Percentiles rank a stretch among this genome's conserved stretches.
phyloP scores from a whole-genome alignment of 768 basidiomycete genomes.

The Suillus fuscotomentosus region DNA sequence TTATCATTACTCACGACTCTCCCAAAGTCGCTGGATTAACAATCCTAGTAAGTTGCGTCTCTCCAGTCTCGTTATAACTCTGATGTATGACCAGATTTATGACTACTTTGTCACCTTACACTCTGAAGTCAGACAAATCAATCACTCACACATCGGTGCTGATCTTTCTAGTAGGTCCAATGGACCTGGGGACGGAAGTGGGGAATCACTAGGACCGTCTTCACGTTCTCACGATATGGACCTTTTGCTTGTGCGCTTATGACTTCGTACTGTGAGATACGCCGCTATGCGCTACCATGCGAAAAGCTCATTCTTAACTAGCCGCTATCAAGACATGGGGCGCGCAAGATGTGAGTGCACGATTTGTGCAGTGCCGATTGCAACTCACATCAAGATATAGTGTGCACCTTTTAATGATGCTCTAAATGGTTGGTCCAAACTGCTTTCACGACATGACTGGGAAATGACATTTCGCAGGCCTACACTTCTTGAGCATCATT shows the following conservation, averaged over 20 bases:
- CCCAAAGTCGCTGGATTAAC: neutral
- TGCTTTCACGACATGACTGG: neutral
- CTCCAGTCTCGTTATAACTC: neutral
- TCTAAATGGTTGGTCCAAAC: neutral
- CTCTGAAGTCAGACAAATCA: neutral
- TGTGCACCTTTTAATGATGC: neutral
- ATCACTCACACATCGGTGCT: neutral
- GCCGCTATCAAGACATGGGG: neutral
- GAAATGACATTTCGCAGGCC: neutral
- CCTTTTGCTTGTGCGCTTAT: slow-evolving; percentile 6
- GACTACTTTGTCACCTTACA: neutral
- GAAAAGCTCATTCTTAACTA: neutral
- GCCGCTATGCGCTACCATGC: neutral
- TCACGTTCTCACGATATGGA: slow-evolving; percentile 5
- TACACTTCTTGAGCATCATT: neutral
- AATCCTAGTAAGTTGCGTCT: neutral
- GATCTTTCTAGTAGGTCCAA: slow-evolving; percentile 13
- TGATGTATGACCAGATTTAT: neutral
- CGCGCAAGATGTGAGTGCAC: neutral
- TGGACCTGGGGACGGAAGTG: slow-evolving; percentile 10
- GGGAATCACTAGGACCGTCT: neutral
- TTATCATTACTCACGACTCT: neutral
- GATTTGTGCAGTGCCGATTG: neutral
- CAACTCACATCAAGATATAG: neutral
- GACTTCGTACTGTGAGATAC: slow-evolving; percentile 4